Conservation (phyloP, 306 rosid species). For the Lupinus albus region DNA sequence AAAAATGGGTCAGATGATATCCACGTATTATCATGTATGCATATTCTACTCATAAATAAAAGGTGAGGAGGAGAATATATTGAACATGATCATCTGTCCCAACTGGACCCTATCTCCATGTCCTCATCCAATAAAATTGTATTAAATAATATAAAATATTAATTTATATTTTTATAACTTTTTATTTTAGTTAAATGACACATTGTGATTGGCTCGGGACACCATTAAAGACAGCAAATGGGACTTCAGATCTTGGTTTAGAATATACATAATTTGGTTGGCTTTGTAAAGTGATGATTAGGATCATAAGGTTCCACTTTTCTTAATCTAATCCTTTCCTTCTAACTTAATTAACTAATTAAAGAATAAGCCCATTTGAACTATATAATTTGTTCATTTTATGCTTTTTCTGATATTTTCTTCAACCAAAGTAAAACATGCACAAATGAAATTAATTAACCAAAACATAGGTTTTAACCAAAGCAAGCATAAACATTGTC, state of each 20-base stretch:
- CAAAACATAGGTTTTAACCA: conserved; percentile 32
- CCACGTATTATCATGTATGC: conserved; percentile 2
- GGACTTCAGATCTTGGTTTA: too few species aligned
- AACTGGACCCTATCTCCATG: too few species aligned
- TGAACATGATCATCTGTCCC: too few species aligned
- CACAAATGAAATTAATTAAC: conserved; percentile 26
- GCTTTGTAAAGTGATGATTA: conserved; percentile 8
- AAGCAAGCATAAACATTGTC: conserved; percentile 24
- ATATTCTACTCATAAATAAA: conserved; percentile 38
- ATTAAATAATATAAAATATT: too few species aligned
- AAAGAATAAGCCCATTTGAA: background rate
- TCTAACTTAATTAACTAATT: background rate
- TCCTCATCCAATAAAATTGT: too few species aligned
- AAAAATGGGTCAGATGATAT: too few species aligned
- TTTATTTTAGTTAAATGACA: too few species aligned
- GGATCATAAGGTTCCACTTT: conserved; percentile 22
- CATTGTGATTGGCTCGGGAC: too few species aligned
- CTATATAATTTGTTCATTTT: conserved; percentile 3
- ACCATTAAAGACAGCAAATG: too few species aligned
- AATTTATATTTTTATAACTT: too few species aligned
- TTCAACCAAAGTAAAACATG: conserved; percentile 25
- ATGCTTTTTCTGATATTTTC: background rate
- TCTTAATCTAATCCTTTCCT: background rate
- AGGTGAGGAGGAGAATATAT: background rate
- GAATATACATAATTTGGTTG: background rate